These are phyloP conservation scores for Fusarium secorum DNA, from an alignment of 2,329 filamentous ascomycete species.

Conservation along the genomic window DNA sequence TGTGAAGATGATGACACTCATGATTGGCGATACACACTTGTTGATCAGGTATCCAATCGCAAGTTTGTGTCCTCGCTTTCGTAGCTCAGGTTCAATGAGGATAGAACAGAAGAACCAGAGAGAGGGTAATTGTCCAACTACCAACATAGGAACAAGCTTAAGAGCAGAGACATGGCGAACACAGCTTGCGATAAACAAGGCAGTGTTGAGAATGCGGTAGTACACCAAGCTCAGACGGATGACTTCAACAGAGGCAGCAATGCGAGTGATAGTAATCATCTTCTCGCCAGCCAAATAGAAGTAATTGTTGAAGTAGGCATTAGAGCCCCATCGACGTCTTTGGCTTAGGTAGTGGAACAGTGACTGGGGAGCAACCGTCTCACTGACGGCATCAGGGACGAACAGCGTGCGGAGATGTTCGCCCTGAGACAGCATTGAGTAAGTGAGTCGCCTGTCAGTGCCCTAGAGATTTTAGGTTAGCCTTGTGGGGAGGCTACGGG, in stretches of 20 bases:
- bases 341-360: constrained; percentile 47
- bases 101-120: constrained; percentile 33
- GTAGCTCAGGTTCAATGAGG: constrained; percentile 20
- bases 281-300: constrained; percentile 45
- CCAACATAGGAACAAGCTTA: constrained; percentile 32
- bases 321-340: constrained; percentile 46
- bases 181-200: constrained; percentile 39
- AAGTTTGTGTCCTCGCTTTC: constrained; percentile 31
- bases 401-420: constrained; percentile 41
- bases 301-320: constrained; percentile 50
- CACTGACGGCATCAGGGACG: constrained; percentile 45
- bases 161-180: constrained; percentile 1
- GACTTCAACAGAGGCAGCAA: constrained; percentile 44
- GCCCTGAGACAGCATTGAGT: constrained; percentile 36
- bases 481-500: not conserved
- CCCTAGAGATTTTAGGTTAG: constrained; percentile 8
- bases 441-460: constrained; percentile 33
- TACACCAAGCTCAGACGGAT: constrained; percentile 45
- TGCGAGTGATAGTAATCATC: constrained; percentile 50
- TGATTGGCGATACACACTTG: constrained; percentile 32
- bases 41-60: constrained; percentile 28
- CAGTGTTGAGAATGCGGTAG: constrained; percentile 46
- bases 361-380: constrained; percentile 47
- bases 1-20: constrained; percentile 38
- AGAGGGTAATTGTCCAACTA: constrained; percentile 24